These are phyloP conservation scores for Cladophialophora psammophila DNA, from an alignment of 2,329 filamentous ascomycete species.

Conservation along the genomic window DNA sequence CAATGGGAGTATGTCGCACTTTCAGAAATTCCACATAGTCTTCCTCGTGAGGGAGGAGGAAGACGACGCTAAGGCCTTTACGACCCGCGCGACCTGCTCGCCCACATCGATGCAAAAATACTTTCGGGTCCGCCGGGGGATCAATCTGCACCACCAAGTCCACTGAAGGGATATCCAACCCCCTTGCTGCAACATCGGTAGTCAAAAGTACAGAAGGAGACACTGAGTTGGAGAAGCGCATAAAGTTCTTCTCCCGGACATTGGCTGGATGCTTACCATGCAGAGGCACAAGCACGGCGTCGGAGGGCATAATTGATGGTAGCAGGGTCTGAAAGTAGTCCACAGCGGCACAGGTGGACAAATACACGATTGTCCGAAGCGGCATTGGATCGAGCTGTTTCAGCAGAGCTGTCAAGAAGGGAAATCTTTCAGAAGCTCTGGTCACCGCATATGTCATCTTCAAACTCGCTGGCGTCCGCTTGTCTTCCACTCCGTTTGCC, in stretches of 20 bases:
- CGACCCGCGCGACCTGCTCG: slow-evolving; percentile 69
- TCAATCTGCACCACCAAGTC: slow-evolving; percentile 92
- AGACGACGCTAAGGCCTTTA: slow-evolving; percentile 81
- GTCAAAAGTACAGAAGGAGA: slow-evolving; percentile 84
- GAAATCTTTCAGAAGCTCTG: slow-evolving; percentile 80
- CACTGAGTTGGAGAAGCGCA: slow-evolving; percentile 76
- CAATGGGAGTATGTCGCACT: slow-evolving; percentile 84
- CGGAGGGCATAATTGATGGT: slow-evolving; percentile 70
- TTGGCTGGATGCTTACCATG: slow-evolving; percentile 92
- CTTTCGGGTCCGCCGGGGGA: slow-evolving; percentile 85
- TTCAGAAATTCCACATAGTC: slow-evolving; percentile 89
- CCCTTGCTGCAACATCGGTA: slow-evolving; percentile 89
- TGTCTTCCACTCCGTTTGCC: slow-evolving; percentile 76
- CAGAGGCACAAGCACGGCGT: slow-evolving; percentile 76
- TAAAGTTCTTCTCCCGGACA: slow-evolving; percentile 87
- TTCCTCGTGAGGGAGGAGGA: slow-evolving; percentile 87
- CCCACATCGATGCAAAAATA: slow-evolving; percentile 72
- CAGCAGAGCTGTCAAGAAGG: slow-evolving; percentile 74
- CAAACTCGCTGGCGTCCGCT: slow-evolving; percentile 86
- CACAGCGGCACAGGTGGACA: slow-evolving; percentile 92
- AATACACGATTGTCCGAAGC: slow-evolving; percentile 86
- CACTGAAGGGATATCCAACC: slow-evolving; percentile 89
- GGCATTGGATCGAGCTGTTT: slow-evolving; percentile 73
- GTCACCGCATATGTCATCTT: slow-evolving; percentile 85
- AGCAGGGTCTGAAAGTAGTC: slow-evolving; percentile 91